These are phyloP conservation scores for Staphylotrichum tortipilum DNA, from an alignment of 495 filamentous ascomycete species.

Conservation along the genomic window DNA sequence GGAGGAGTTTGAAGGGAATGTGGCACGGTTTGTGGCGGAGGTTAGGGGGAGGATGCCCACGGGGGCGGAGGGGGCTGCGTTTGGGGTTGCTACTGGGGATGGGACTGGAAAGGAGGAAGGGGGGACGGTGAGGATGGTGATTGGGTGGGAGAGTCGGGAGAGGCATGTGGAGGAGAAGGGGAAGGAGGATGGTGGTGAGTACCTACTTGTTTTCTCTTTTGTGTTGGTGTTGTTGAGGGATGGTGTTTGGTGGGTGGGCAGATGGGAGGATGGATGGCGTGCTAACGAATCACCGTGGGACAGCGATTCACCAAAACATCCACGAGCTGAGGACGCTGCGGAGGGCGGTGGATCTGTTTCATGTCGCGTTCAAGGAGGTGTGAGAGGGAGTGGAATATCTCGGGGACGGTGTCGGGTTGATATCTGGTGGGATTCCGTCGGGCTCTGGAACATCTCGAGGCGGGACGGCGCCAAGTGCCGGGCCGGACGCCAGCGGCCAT, in stretches of 20 bases:
- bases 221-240: neutral
- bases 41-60: constrained; percentile 2
- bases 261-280: neutral
- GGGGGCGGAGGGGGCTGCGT: constrained; percentile 6
- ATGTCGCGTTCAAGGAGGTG: constrained; percentile 11
- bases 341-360: constrained; percentile 15
- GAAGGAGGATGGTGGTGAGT: constrained; percentile 7
- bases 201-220: neutral
- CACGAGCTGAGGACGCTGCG: constrained; percentile 5
- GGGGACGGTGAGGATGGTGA: constrained; percentile 5
- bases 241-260: neutral
- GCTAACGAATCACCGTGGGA: too few species aligned
- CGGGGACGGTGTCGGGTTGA: neutral
- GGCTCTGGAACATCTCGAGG: neutral
- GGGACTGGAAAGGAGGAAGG: neutral
- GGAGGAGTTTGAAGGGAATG: constrained; percentile 14
- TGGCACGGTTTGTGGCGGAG: neutral
- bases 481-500: too few species aligned
- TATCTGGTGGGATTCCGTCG: neutral
- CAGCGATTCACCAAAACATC: constrained; percentile 12
- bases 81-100: neutral
- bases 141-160: constrained; percentile 9
- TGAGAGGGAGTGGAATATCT: neutral
- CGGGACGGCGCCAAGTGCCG: neutral
- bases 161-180: constrained; percentile 8